A percentile compares a stretch with the other conserved stretches of the same genome.
Evolutionary conservation across 331 rosid genomes (phyloP).

Genomic region (Dryas integrifolia): DNA sequence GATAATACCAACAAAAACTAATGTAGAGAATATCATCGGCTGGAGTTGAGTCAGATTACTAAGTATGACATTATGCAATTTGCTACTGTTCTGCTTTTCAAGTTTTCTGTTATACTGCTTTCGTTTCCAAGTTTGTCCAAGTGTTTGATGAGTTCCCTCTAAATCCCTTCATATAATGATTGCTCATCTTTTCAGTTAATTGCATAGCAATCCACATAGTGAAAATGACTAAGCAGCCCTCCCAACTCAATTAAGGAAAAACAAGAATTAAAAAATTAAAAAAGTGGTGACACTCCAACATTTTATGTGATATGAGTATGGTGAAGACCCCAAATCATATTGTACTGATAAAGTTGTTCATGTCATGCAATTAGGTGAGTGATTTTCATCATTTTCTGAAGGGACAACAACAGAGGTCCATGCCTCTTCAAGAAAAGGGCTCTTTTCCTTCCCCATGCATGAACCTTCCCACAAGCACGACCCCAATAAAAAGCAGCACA

Average conservation of each 20-base stretch:
- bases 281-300: slow-evolving; percentile 31
- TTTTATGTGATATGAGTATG: slow-evolving; percentile 44
- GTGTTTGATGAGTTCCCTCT: not conserved
- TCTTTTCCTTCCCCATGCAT: slow-evolving; percentile 45
- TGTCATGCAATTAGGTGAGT: slow-evolving; percentile 51
- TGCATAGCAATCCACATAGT: slow-evolving; percentile 44
- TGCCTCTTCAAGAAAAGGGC: slow-evolving; percentile 24
- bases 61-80: no score
- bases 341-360: slow-evolving; percentile 48
- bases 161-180: slow-evolving; percentile 29
- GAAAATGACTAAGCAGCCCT: slow-evolving; percentile 58
- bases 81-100: not conserved
- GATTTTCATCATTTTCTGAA: slow-evolving; percentile 37
- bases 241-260: not conserved
- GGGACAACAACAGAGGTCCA: slow-evolving; percentile 47
- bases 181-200: slow-evolving; percentile 43
- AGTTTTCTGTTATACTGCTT: not conserved
- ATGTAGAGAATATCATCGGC: not conserved
- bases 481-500: slow-evolving; percentile 20
- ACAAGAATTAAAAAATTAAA: no score
- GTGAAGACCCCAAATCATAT: slow-evolving; percentile 63
- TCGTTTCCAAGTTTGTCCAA: not conserved
- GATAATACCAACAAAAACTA: not conserved
- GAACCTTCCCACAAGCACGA: slow-evolving; percentile 29
- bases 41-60: no score